Base-by-base conservation (phyloP, 2,329 filamentous ascomycete species). In the Clarireedia hainanense region DNA sequence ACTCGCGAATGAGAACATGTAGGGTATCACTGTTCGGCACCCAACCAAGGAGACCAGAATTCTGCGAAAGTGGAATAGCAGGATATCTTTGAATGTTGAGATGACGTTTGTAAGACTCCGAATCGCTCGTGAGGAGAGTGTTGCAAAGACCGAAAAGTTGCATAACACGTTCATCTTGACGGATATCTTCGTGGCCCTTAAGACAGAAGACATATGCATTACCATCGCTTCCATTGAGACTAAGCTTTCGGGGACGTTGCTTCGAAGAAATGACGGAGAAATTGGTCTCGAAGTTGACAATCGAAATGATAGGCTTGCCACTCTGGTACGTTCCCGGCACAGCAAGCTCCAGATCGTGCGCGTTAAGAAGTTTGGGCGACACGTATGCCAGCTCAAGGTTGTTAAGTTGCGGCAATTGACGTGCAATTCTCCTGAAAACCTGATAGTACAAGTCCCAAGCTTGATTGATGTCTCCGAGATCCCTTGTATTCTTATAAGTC, bases 381-480 rank as follows among this genome's bases (percentile, higher is more conserved):
- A 96, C 95, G 71, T 99, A 99, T 60, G 95, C 90, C 64, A 99
- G 77, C 72, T 99, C 95, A 43, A 99, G 80, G 53, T 86, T 89
- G 64, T 91, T 95, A 62, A 99, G 81, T 66, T 97, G 94, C 3
- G 91, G 91, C 48, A 99, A 75, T 72, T 99, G 95, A 60, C 92
- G 83, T 48, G 88, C 88, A 68, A 99, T 97, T 69, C 95, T 89
- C 59, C 91, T 85, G 83, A 99, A 99, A 0, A 97, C 94, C 63
- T 95, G 91, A 72, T 99, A 99, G 73, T 99, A 99, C 14, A 99
- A 81, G 72, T 99, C 95, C 94, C 94, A 99, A 6, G 94, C 94
- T 72, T 96, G 91, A 68, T 97, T 99, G 47, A 99, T 81, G 69
- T 99, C 95, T 48, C 89, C 92, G 58, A 94, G 84, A 67, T 99